Base-by-base conservation (phyloP, 257 asterid genomes). In the Leonotis leonurus region DNA sequence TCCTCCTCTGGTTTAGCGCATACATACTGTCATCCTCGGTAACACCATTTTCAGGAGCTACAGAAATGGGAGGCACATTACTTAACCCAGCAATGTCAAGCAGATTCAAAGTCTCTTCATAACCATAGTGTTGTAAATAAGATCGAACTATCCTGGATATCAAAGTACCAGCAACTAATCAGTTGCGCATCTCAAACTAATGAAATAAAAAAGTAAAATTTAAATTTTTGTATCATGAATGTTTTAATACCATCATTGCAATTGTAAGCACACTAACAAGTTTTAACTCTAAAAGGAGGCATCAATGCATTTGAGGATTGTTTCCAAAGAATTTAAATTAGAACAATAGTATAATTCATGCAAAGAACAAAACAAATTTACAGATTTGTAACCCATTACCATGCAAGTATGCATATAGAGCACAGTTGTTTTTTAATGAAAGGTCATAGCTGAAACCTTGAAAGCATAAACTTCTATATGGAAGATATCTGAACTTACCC, bases 81-180 rank as follows among this genome's bases (percentile, higher is more conserved):
- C 79, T 80, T 81, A 73, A 68, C 55, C 83, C 86, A 59, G 92
- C 95, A 73, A 73, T 51, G 37, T 89, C 95, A 45, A 93, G 77
- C 51, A 74, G 67, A 62, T 78, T 64, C 48, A 93, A 92, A 33
- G 97, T 93, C 68, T 83, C 96, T 73, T 82, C 90, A 68, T 93
- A 93, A 70, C 99, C 99, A 60, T 93, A 87, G 69, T 89, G 88
- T 65, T 89, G 97, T 56, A 93, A 80, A 73, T 93, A 89, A 57
- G 94, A 81, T 39, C 92, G 87, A 50, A 93, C 94, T 72, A 93
- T 77, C 68, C 97, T 93, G 92, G 44, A 33, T 62, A 73, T 39
- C 29, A 45, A 75, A 76, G 69, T 22, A 54, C 16, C 61, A 66
- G 14, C 26, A 29, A 52, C 58, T 36, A 60, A 21, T 48, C 43